Conservation (phyloP, 2,329 filamentous ascomycete species). For the Lasiodiplodia sp. region DNA sequence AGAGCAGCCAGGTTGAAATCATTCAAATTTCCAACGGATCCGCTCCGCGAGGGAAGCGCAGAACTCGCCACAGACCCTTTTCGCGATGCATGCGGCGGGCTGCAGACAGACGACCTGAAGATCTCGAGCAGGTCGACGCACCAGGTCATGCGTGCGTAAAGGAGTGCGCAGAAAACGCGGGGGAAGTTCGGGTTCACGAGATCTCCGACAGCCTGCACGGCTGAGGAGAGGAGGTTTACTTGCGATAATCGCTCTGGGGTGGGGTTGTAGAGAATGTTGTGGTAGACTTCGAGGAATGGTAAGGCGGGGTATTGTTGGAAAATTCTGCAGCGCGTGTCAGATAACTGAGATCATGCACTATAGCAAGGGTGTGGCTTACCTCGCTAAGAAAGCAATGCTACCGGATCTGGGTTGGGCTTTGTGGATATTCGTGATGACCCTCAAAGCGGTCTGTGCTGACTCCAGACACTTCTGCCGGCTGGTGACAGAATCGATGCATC, state of each 20-base stretch:
- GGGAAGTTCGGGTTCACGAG: slow-evolving; percentile 4
- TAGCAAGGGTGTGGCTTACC: background rate
- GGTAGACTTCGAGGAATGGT: slow-evolving; percentile 4
- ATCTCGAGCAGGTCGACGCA: background rate
- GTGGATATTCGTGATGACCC: background rate
- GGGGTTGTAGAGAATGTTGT: slow-evolving; percentile 4
- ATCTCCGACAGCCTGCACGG: background rate
- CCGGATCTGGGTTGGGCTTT: background rate
- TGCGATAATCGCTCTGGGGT: background rate
- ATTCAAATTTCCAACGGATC: background rate
- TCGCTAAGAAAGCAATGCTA: slow-evolving; percentile 1
- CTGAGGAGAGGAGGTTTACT: background rate
- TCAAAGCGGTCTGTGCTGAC: background rate
- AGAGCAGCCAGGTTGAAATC: background rate
- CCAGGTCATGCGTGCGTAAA: slow-evolving; percentile 10
- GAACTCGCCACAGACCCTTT: background rate
- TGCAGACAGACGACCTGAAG: background rate
- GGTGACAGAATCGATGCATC: slow-evolving; percentile 2
- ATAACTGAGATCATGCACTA: background rate
- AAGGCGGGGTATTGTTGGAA: slow-evolving; percentile 6
- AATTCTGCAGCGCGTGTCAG: background rate
- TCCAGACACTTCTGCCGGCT: slow-evolving; percentile 11
- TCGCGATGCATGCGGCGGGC: background rate
- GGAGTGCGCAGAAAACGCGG: slow-evolving; percentile 6
- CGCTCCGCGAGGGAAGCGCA: background rate